phyloP scores from a whole-genome alignment of 192 early-diverging fungal genomes.

The Linnemannia schmuckeri region DNA sequence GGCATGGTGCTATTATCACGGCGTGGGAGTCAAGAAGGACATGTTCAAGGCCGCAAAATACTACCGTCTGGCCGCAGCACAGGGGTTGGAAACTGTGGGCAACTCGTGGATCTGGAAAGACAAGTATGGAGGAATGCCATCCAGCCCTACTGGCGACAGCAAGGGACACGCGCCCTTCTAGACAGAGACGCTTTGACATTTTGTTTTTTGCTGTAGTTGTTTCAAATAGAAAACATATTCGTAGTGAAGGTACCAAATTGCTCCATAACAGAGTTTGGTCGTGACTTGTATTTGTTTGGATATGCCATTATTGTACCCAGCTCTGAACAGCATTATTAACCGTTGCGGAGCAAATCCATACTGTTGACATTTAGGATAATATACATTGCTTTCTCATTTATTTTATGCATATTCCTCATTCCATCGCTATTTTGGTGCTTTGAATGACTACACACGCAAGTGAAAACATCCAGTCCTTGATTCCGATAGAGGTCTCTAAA shows the following conservation, averaged over 20 bases:
- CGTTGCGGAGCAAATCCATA: too few relatives aligned
- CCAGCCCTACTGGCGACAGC: slow-evolving; percentile 29
- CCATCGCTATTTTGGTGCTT: too few relatives aligned
- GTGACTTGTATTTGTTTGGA: too few relatives aligned
- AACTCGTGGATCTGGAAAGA: slow-evolving; percentile 88
- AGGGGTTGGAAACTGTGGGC: slow-evolving; percentile 76
- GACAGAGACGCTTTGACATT: neutral
- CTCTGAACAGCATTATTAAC: too few relatives aligned
- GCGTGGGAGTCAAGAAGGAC: slow-evolving; percentile 84
- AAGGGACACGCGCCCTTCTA: neutral
- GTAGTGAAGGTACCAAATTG: neutral
- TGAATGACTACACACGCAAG: too few relatives aligned
- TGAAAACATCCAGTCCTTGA: neutral
- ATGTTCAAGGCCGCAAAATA: slow-evolving; percentile 79
- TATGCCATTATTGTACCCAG: too few relatives aligned
- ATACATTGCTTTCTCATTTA: too few relatives aligned
- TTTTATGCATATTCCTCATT: too few relatives aligned
- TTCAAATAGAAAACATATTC: neutral
- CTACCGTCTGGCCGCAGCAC: slow-evolving; percentile 77
- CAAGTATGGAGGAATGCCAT: slow-evolving; percentile 70
- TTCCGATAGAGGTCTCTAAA: slow-evolving; percentile 53
- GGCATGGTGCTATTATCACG: slow-evolving; percentile 79
- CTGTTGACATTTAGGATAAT: too few relatives aligned
- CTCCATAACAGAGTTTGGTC: too few relatives aligned
- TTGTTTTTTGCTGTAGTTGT: neutral